Percentiles rank a stretch among this genome's conserved stretches.
phyloP scores from a whole-genome alignment of 495 filamentous ascomycete genomes.

The Annulohypoxylon moriforme region DNA sequence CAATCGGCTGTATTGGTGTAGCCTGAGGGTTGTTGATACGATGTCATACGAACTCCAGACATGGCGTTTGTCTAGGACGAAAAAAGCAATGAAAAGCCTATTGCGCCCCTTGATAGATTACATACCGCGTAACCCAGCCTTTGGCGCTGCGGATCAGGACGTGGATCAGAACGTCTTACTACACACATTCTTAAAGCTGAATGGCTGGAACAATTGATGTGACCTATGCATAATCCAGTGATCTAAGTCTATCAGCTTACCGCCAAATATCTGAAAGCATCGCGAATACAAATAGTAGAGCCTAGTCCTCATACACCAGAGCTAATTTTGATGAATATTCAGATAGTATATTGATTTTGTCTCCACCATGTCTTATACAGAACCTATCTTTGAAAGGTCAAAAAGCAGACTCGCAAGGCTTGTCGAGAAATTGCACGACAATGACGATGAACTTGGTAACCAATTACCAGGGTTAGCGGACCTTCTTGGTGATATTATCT shows the following conservation, averaged over 20 bases:
- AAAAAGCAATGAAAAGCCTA: neutral
- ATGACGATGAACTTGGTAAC: slow-evolving; percentile 22
- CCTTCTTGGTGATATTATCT: slow-evolving; percentile 22
- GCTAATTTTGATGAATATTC: neutral
- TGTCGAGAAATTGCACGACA: slow-evolving; percentile 11
- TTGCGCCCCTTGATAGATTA: neutral
- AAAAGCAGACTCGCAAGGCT: slow-evolving; percentile 9
- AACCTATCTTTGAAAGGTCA: slow-evolving; percentile 17
- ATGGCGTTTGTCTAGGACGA: neutral
- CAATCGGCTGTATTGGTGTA: neutral
- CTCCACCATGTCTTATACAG: slow-evolving; percentile 11
- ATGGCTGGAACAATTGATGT: neutral
- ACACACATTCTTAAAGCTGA: neutral
- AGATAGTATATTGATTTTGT: neutral
- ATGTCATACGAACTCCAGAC: neutral
- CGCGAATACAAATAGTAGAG: neutral
- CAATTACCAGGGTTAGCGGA: slow-evolving; percentile 16
- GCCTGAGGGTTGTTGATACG: neutral
- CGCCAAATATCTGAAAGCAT: neutral
- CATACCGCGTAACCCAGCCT: neutral
- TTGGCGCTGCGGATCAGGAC: neutral
- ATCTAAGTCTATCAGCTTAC: neutral
- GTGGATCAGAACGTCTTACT: neutral
- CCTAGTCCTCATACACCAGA: neutral
- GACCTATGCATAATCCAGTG: neutral